Base-by-base conservation (phyloP, 371 early-diverging fungal genomes). In the Syncephalastrum sp. region DNA sequence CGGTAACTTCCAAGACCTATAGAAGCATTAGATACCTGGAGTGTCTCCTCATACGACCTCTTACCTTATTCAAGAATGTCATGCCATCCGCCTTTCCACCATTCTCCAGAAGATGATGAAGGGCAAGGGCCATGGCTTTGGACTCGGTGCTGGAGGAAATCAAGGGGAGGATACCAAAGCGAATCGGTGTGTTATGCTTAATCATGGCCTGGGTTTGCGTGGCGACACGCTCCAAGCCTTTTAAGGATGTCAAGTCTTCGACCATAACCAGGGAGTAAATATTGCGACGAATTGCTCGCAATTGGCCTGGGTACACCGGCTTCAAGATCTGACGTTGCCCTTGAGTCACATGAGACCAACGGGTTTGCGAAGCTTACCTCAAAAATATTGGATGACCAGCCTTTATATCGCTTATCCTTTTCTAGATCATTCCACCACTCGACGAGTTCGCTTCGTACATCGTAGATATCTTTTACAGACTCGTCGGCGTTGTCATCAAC, bases 361-460 rank as follows among this genome's bases (percentile, higher is more conserved):
- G 24, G 42, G 16, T 50, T 24, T 24, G 6, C 8, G 10, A 46
- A 47, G 2, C 70, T 58, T 69, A 84, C 85, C 43, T 77, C 82
- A 23, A 51, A 47, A 12, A 94, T 29, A 19, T 71, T 73, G 0
- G 64, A 57, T 2, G 87, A 81, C 91, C 93, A 95, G 19, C 61
- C 58, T 12, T 72, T 59, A 70, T 96, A 97, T 13, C 87, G 79
- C 1, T 67, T 63, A 56, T 97, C 98, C 19, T 75, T 85, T 60
- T 91, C 93, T 16, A 98, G 63, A 68, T 98, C 92, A 63, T 96
- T 98, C 75, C 89, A 79, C 96, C 97, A 97, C 14, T 83, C 49
- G 12, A 92, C 70, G 5, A 65, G 72, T 55, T 90, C 88, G n/a
- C 24, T 17, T 7, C 94, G 90, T 19, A 91, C 85, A 68, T 96